phyloP scores from a whole-genome alignment of 306 rosid species.

The Biancaea sappan region DNA sequence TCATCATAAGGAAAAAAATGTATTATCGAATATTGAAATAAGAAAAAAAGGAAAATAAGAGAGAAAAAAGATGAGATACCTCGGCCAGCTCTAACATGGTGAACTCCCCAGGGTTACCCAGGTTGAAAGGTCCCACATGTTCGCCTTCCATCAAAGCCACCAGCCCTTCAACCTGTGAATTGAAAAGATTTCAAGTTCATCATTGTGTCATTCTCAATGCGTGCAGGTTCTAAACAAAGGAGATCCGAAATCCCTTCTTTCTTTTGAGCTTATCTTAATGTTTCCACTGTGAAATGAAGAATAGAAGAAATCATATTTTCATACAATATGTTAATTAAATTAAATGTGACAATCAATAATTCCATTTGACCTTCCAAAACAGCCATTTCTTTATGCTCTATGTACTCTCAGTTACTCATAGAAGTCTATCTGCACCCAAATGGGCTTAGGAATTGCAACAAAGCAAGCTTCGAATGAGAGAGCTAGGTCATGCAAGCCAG shows the following conservation, averaged over 20 bases:
- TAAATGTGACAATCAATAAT: neutral
- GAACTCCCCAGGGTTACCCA: constrained; percentile 98
- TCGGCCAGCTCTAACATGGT: constrained; percentile 95
- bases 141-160: constrained; percentile 88
- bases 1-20: neutral
- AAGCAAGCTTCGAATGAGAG: neutral
- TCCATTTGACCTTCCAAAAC: neutral
- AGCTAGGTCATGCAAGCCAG: constrained; percentile 8
- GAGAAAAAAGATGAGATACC: constrained; percentile 51
- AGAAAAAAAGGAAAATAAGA: constrained; percentile 22
- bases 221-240: constrained; percentile 2
- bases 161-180: constrained; percentile 81
- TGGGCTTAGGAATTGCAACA: constrained; percentile 15
- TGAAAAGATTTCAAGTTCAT: constrained; percentile 27
- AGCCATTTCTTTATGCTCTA: constrained; percentile 13
- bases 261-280: constrained; percentile 9
- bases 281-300: neutral
- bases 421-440: constrained; percentile 9
- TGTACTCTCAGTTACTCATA: constrained; percentile 17
- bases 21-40: neutral
- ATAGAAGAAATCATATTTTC: neutral
- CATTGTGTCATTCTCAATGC: constrained; percentile 10
- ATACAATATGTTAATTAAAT: neutral
- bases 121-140: constrained; percentile 92
- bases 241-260: constrained; percentile 3